These are phyloP conservation scores for Polychaeton citri DNA, from an alignment of 2,329 filamentous ascomycete genomes.

Conservation along the genomic window DNA sequence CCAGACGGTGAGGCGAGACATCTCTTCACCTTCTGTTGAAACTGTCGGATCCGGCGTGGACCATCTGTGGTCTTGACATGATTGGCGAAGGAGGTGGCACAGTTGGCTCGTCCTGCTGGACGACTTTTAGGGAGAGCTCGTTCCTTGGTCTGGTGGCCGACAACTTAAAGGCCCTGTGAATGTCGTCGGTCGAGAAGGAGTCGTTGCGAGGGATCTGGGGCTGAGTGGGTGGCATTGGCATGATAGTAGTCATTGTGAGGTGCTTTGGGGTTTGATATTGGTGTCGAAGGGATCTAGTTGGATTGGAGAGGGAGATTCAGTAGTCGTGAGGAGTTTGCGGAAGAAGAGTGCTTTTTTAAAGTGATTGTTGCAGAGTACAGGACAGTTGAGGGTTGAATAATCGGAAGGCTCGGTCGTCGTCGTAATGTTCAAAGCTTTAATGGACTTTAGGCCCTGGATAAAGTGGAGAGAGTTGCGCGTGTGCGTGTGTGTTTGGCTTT, in stretches of 20 bases:
- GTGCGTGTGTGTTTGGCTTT: too few species aligned
- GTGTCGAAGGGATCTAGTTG: conserved; percentile 1
- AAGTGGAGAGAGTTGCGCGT: too few species aligned
- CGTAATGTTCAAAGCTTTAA: too few species aligned
- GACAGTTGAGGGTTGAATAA: too few species aligned
- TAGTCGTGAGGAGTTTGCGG: too few species aligned
- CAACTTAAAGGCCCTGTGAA: conserved; percentile 20
- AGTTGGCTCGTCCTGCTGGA: conserved; percentile 14
- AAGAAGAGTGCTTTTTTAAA: too few species aligned
- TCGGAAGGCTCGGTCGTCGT: too few species aligned
- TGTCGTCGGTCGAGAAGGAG: conserved; percentile 22
- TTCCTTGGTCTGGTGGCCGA: conserved; percentile 19
- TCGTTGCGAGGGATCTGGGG: conserved; percentile 20
- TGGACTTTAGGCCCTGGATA: too few species aligned
- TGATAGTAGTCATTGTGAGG: conserved; percentile 19
- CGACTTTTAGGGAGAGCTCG: conserved; percentile 16
- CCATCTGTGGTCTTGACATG: background rate
- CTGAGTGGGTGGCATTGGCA: conserved; percentile 13
- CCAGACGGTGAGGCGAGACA: too few species aligned
- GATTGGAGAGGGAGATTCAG: too few species aligned
- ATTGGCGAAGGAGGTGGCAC: conserved; percentile 19
- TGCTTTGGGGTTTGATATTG: conserved; percentile 2
- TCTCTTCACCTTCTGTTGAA: background rate
- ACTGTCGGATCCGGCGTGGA: background rate
- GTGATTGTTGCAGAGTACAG: too few species aligned